Evolutionary conservation across 371 early-diverging fungal species (phyloP).

Genomic region (Mortierella sp.): DNA sequence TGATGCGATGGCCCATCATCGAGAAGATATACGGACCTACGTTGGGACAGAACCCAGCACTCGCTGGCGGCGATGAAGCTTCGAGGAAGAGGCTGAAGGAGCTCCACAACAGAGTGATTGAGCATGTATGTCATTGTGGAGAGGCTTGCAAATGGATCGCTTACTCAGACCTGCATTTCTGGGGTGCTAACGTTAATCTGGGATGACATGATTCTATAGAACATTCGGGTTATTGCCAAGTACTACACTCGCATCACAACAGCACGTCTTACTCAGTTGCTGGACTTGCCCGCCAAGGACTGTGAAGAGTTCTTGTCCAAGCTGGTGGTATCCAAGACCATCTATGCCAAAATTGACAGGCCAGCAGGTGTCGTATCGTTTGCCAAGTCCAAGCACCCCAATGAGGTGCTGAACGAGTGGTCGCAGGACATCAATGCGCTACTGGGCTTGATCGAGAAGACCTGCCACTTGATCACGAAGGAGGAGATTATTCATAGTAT

Average conservation of each 20-base stretch:
- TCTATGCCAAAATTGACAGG: constrained; percentile 95
- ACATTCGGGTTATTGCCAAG: constrained; percentile 94
- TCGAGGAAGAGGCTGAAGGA: constrained; percentile 85
- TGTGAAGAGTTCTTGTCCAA: constrained; percentile 92
- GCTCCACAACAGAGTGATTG: constrained; percentile 93
- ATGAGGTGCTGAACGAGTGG: constrained; percentile 93
- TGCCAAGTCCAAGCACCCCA: constrained; percentile 83
- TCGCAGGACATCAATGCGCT: constrained; percentile 87
- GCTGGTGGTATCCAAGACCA: constrained; percentile 92
- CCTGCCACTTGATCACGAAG: constrained; percentile 95
- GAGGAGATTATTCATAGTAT: constrained; percentile 91
- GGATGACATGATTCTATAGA: constrained; percentile 55
- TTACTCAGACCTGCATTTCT: background rate
- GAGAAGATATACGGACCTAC: constrained; percentile 84
- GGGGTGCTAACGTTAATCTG: background rate
- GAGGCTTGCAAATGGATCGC: background rate
- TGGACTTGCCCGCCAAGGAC: constrained; percentile 80
- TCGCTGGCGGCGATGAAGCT: constrained; percentile 76
- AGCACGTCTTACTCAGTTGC: constrained; percentile 79
- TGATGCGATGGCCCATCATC: constrained; percentile 95
- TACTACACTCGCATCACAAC: constrained; percentile 93
- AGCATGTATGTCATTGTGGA: constrained; percentile 73
- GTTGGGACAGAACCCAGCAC: constrained; percentile 76
- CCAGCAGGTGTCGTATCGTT: constrained; percentile 92
- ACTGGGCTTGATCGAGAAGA: constrained; percentile 92